Conservation (phyloP, 2,329 filamentous ascomycete genomes). For the Trichoderma arundinaceum region DNA sequence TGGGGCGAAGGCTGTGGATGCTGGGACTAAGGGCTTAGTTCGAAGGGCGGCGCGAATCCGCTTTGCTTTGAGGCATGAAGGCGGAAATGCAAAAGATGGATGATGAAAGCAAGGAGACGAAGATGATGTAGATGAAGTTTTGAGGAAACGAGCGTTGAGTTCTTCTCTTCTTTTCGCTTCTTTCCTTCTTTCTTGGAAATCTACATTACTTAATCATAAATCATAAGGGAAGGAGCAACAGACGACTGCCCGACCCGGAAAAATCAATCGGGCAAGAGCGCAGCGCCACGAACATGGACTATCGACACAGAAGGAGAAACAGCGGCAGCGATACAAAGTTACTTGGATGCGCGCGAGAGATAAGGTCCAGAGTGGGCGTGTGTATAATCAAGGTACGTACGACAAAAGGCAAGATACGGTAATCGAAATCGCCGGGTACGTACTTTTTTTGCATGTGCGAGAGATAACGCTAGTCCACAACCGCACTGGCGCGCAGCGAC, state of each 20-base stretch:
- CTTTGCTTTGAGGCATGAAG: slow-evolving; percentile 20
- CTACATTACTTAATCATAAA: neutral
- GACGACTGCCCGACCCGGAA: neutral
- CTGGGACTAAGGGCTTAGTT: slow-evolving; percentile 29
- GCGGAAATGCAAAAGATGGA: neutral
- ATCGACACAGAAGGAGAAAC: neutral
- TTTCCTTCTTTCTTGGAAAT: neutral
- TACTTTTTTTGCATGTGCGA: slow-evolving; percentile 14
- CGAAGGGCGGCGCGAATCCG: slow-evolving; percentile 28
- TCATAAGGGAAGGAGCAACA: slow-evolving; percentile 2
- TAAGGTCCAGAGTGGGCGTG: slow-evolving; percentile 7
- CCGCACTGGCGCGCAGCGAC: neutral
- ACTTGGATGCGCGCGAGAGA: neutral
- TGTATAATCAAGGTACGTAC: slow-evolving; percentile 29
- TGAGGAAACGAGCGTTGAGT: neutral
- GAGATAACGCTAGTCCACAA: slow-evolving; percentile 24
- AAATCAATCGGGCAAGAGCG: slow-evolving; percentile 5
- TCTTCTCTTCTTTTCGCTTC: neutral
- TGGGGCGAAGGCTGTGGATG: slow-evolving; percentile 23
- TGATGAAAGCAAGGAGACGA: neutral
- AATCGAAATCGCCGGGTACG: slow-evolving; percentile 23
- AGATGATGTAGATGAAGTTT: neutral
- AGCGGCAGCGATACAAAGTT: neutral
- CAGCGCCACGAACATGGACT: slow-evolving; percentile 19
- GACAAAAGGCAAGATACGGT: slow-evolving; percentile 30